Percentiles rank a stretch among this genome's conserved stretches.
Evolutionary conservation across 2,329 filamentous ascomycete species (phyloP).

Genomic region (Alternaria solani): DNA sequence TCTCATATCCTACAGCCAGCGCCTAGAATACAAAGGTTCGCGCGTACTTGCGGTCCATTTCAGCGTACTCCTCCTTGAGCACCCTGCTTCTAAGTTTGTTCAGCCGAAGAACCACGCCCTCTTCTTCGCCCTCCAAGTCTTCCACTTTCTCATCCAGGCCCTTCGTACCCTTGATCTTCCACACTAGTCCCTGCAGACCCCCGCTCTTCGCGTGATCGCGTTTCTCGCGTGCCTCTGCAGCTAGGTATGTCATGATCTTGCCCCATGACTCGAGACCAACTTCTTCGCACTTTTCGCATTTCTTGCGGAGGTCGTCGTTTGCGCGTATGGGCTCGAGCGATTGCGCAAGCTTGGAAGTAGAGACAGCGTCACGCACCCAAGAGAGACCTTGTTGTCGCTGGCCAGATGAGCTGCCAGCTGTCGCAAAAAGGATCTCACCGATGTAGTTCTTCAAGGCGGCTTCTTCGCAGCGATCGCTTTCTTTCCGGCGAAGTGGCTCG

Average conservation of each 20-base stretch:
- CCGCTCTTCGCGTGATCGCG: slow-evolving; percentile 32
- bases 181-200: slow-evolving; percentile 29
- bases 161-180: slow-evolving; percentile 39
- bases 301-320: slow-evolving; percentile 58
- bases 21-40: slow-evolving; percentile 47
- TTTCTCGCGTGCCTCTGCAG: slow-evolving; percentile 54
- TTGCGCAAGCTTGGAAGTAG: slow-evolving; percentile 70
- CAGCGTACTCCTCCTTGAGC: slow-evolving; percentile 46
- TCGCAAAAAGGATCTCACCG: slow-evolving; percentile 88
- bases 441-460: slow-evolving; percentile 88
- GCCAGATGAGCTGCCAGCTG: slow-evolving; percentile 54
- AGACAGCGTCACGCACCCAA: slow-evolving; percentile 88
- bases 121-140: slow-evolving; percentile 46
- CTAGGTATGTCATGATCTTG: slow-evolving; percentile 76
- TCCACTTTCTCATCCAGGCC: slow-evolving; percentile 41
- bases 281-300: slow-evolving; percentile 78
- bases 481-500: slow-evolving; percentile 68
- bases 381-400: slow-evolving; percentile 71
- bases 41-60: slow-evolving; percentile 47
- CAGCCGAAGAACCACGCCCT: slow-evolving; percentile 44
- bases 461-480: slow-evolving; percentile 79
- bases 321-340: slow-evolving; percentile 58
- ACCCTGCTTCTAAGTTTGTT: slow-evolving; percentile 47
- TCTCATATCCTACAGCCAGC: slow-evolving; percentile 6
- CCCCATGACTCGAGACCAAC: slow-evolving; percentile 84